Evolutionary conservation across 306 rosid genomes (phyloP), one percentile per base, ranked within the genome.

Genomic region (Herpetospermum pedunculosum): DNA sequence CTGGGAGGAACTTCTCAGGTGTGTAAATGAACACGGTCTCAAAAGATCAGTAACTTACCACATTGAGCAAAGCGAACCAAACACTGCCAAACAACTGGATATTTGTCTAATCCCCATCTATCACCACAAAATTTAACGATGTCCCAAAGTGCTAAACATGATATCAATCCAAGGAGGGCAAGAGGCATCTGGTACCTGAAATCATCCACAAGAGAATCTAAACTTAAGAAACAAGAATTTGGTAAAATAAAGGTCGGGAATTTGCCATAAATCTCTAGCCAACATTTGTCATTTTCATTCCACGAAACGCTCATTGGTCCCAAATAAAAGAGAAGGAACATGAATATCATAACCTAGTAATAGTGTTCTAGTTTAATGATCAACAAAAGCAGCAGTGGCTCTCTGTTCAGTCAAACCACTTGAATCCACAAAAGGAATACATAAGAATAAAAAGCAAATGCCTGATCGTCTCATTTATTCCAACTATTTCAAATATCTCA

Each of bases 161-260:
- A 80, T 77, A 94, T 73, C 86, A 94, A 71, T 64, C 98, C 98
- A 69, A 84, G 76, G 38, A 91, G 96, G 60, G 98, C 89, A 78
- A 85, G 64, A 8, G 97, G 97, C 96, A 94, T 94, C 84, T 86
- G 83, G 81, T 94, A 94, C 85, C 98, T 94, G 84, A 79, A 86
- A 70, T 62, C 63, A 79, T 67, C 43, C 59, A 25, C 47, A 75
- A 16, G 13, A 72, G 73, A 77, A 13, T 78, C 28, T 70, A 28
- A 41, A n/a, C 19, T 40, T 28, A 5, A 37, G 34, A 25, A 9
- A 43, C 34, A 73, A 1, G 16, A 23, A 38, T 7, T 37, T 35
- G 59, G 8, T 25, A 70, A 7, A 70, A 70, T 5, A 23, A 18
- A 60, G 43, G 64, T 21, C 23, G 60, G 6, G 58, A 52, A 8